A percentile compares a stretch with the other conserved stretches of the same genome.
phyloP scores from a whole-genome alignment of 345 rosid genomes.

The Acer campestre region DNA sequence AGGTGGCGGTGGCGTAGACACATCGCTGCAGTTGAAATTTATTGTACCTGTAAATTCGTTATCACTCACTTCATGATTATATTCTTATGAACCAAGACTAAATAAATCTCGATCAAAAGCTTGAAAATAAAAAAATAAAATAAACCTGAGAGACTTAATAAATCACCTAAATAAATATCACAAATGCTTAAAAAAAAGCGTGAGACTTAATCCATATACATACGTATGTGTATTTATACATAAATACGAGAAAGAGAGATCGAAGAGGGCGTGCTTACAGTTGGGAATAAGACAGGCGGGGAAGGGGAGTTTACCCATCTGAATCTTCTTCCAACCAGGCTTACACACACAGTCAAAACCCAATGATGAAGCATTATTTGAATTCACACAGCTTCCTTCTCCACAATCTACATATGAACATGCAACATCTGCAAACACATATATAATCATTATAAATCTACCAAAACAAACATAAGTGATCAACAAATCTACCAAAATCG shows the following conservation, averaged over 20 bases:
- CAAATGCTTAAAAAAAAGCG: too few relatives aligned
- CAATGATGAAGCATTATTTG: background rate
- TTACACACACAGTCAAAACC: conserved; percentile 46
- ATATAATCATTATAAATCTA: too few relatives aligned
- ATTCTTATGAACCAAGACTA: too few relatives aligned
- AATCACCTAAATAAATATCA: too few relatives aligned
- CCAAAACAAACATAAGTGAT: too few relatives aligned
- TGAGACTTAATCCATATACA: too few relatives aligned
- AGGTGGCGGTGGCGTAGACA: conserved; percentile 33
- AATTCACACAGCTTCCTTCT: conserved; percentile 38
- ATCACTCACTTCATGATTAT: background rate
- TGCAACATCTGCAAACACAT: background rate
- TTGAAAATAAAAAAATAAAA: too few relatives aligned
- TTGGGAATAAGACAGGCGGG: conserved; percentile 50
- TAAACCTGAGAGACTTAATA: too few relatives aligned
- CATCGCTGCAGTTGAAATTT: conserved; percentile 37
- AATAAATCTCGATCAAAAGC: too few relatives aligned
- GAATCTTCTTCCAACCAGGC: conserved; percentile 50
- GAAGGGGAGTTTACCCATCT: conserved; percentile 33
- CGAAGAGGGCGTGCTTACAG: conserved; percentile 33
- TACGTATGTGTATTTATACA: too few relatives aligned
- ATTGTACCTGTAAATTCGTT: conserved; percentile 39
- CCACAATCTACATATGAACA: conserved; percentile 34
- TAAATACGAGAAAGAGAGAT: background rate
- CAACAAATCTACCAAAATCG: too few relatives aligned